These are phyloP conservation scores for Entonaema liquescens DNA, from an alignment of 495 filamentous ascomycete species.

Conservation along the genomic window DNA sequence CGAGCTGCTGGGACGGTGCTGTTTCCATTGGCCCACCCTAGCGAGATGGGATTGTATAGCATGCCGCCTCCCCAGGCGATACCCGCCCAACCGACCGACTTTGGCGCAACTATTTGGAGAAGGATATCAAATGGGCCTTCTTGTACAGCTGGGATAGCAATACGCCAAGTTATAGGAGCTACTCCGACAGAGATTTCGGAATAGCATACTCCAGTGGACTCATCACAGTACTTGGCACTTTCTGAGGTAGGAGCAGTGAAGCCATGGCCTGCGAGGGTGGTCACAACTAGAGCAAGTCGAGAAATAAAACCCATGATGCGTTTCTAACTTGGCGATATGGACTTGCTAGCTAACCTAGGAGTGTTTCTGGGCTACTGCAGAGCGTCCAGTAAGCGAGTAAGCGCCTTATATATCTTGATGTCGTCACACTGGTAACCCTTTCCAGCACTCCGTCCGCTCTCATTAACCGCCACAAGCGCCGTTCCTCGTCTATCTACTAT, in stretches of 20 bases:
- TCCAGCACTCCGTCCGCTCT: slow-evolving; percentile 2
- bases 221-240: slow-evolving; percentile 51
- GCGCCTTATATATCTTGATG: slow-evolving; percentile 25
- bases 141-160: slow-evolving; percentile 58
- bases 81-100: slow-evolving; percentile 55
- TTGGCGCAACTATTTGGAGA: slow-evolving; percentile 56
- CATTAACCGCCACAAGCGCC: slow-evolving; percentile 24
- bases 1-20: slow-evolving; percentile 53
- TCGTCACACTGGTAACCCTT: background rate
- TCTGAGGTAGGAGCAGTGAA: slow-evolving; percentile 22
- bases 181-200: slow-evolving; percentile 47
- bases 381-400: slow-evolving; percentile 18
- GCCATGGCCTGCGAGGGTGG: slow-evolving; percentile 24
- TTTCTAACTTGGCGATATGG: slow-evolving; percentile 6
- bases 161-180: slow-evolving; percentile 51
- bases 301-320: slow-evolving; percentile 30
- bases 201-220: slow-evolving; percentile 51
- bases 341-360: background rate
- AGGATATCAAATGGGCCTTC: slow-evolving; percentile 58
- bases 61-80: slow-evolving; percentile 62
- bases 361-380: slow-evolving; percentile 1
- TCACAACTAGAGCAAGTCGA: slow-evolving; percentile 23
- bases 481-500: slow-evolving; percentile 18
- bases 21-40: slow-evolving; percentile 57
- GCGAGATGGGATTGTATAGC: slow-evolving; percentile 58